Evolutionary conservation across 2,329 filamentous ascomycete species (phyloP).

Genomic region (Claviceps sorghi): DNA sequence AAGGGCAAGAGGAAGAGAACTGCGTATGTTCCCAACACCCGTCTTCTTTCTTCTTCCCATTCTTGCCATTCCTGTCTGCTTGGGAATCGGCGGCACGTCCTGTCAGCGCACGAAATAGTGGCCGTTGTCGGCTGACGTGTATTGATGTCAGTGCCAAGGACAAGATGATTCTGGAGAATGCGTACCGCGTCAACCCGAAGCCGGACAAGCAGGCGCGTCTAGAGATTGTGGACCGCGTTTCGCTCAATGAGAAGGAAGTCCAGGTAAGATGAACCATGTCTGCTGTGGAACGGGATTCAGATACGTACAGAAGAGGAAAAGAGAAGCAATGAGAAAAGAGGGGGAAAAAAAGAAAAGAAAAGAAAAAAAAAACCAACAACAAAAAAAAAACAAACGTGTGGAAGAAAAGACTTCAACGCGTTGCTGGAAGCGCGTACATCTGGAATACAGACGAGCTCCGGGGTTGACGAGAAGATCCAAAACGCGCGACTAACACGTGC

Average conservation of each 20-base stretch:
- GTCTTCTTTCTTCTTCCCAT: background rate
- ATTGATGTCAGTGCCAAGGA: constrained; percentile 55
- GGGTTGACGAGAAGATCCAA: background rate
- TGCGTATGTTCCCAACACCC: constrained; percentile 32
- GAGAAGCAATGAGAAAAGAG: background rate
- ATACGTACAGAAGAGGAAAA: background rate
- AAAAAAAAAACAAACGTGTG: background rate
- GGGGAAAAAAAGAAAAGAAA: background rate
- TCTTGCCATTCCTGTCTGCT: background rate
- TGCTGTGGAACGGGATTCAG: background rate
- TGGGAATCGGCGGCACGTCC: too few species aligned
- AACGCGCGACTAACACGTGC: background rate
- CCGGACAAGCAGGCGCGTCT: constrained; percentile 81
- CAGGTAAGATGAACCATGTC: constrained; percentile 50
- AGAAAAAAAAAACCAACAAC: too few species aligned
- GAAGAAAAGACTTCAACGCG: background rate
- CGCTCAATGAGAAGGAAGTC: constrained; percentile 87
- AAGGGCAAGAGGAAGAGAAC: constrained; percentile 50
- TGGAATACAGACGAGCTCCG: background rate
- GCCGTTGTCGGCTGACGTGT: background rate
- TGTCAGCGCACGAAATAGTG: background rate
- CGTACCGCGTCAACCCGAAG: constrained; percentile 74
- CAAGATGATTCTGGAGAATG: constrained; percentile 73
- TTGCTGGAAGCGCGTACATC: background rate
- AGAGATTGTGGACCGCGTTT: constrained; percentile 70